Evolutionary conservation across 257 asterid species (phyloP).

Genomic region (Solanum pennellii): DNA sequence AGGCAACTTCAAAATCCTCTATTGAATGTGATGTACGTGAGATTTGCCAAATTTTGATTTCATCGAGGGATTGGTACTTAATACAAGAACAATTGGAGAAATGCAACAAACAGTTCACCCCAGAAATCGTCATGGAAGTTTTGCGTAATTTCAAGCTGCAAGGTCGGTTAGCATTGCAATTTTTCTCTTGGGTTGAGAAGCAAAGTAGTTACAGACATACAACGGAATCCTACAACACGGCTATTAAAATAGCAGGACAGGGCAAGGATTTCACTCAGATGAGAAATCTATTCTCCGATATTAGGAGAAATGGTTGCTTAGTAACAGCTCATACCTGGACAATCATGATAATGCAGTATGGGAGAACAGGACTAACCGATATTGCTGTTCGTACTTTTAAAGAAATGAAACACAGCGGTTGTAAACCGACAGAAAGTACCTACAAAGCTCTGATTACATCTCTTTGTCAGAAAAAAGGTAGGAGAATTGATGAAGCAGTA

Average conservation of each 20-base stretch:
- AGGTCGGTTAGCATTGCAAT: constrained; percentile 37
- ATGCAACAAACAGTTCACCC: constrained; percentile 25
- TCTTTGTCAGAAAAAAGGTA: constrained; percentile 66
- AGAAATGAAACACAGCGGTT: constrained; percentile 60
- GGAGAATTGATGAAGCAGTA: constrained; percentile 65
- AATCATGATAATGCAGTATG: constrained; percentile 82
- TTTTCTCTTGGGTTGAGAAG: constrained; percentile 73
- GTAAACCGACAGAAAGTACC: constrained; percentile 45
- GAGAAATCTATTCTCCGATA: constrained; percentile 64
- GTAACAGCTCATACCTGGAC: constrained; percentile 81
- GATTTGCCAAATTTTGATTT: constrained; percentile 33
- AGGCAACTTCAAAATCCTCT: constrained; percentile 5
- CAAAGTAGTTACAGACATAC: constrained; percentile 41
- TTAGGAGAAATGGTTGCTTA: constrained; percentile 49
- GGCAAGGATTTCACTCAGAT: constrained; percentile 73
- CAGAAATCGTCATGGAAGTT: constrained; percentile 45
- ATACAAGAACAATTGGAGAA: constrained; percentile 52
- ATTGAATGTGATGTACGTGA: constrained; percentile 13
- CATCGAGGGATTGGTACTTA: constrained; percentile 47
- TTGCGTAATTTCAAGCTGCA: constrained; percentile 32
- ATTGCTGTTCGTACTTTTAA: constrained; percentile 46
- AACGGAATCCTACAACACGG: constrained; percentile 54
- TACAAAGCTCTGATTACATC: constrained; percentile 43
- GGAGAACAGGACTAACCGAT: constrained; percentile 67
- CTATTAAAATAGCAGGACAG: constrained; percentile 70